Evolutionary conservation across 1,284 basidiomycete genomes (phyloP).

Genomic region (Melampsora americana): DNA sequence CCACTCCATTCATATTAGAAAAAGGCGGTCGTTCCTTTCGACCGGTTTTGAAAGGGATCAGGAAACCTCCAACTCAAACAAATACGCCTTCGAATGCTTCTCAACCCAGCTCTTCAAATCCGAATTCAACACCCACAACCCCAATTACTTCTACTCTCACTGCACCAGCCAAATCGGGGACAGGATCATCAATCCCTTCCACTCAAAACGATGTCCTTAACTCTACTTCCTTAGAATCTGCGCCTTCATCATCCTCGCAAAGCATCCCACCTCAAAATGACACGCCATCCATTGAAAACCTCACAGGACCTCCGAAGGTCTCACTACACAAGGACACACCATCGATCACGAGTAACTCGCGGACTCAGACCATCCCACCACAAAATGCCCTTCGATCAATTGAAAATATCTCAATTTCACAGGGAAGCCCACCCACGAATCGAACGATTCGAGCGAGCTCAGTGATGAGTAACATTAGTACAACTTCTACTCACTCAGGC

Average conservation of each 20-base stretch:
- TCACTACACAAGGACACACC: not conserved
- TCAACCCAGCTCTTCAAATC: not conserved
- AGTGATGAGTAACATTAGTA: not conserved
- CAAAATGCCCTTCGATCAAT: not conserved
- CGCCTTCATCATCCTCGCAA: too few relatives aligned
- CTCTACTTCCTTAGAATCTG: too few relatives aligned
- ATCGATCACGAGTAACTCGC: not conserved
- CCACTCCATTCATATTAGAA: not conserved
- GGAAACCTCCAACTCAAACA: not conserved
- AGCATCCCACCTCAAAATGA: too few relatives aligned
- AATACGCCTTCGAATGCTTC: not conserved
- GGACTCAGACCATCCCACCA: not conserved
- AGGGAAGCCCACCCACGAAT: not conserved
- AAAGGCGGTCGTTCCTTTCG: constrained; percentile 9
- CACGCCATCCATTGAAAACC: not conserved
- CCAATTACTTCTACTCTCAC: too few relatives aligned
- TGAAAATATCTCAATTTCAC: not conserved
- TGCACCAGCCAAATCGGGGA: too few relatives aligned
- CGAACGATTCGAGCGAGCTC: not conserved
- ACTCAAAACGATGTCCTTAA: too few relatives aligned
- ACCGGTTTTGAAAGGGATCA: not conserved
- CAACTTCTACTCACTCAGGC: not conserved
- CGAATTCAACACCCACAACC: not conserved
- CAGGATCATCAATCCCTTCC: too few relatives aligned
- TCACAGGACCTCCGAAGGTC: not conserved